phyloP scores from a whole-genome alignment of 2,329 filamentous ascomycete species.

The Penicillium paneum region DNA sequence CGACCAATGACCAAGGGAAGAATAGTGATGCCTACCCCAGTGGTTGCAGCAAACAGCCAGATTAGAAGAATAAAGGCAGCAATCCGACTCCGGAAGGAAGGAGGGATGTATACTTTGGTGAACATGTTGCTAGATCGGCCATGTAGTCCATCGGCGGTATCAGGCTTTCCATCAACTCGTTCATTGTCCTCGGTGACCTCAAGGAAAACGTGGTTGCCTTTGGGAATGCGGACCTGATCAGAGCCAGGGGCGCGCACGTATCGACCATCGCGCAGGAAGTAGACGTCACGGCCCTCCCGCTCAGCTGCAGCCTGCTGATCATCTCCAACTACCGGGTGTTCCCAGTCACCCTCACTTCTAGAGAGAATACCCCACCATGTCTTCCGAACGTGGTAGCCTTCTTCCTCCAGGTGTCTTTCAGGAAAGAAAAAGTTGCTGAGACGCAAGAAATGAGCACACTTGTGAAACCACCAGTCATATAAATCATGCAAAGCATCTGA shows the following conservation, averaged over 20 bases:
- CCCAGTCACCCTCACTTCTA: slow-evolving; percentile 38
- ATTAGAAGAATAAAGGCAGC: slow-evolving; percentile 83
- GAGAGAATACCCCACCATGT: slow-evolving; percentile 52
- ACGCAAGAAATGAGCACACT: slow-evolving; percentile 73
- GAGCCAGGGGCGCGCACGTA: slow-evolving; percentile 93
- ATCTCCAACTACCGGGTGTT: slow-evolving; percentile 35
- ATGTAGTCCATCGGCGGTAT: slow-evolving; percentile 57
- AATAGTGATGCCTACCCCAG: slow-evolving; percentile 80
- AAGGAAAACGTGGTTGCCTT: slow-evolving; percentile 76
- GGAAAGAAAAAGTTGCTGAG: slow-evolving; percentile 93
- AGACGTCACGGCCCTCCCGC: slow-evolving; percentile 43
- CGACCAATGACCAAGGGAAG: slow-evolving; percentile 83
- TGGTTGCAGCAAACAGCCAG: slow-evolving; percentile 88
- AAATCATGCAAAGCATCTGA: slow-evolving; percentile 78
- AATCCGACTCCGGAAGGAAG: slow-evolving; percentile 75
- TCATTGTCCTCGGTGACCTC: slow-evolving; percentile 67
- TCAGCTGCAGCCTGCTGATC: slow-evolving; percentile 31
- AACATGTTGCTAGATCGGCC: slow-evolving; percentile 61
- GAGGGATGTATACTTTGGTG: slow-evolving; percentile 75
- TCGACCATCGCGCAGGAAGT: slow-evolving; percentile 67
- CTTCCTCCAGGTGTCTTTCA: slow-evolving; percentile 75
- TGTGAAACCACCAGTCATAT: slow-evolving; percentile 95
- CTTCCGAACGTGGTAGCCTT: slow-evolving; percentile 63
- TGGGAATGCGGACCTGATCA: slow-evolving; percentile 91
- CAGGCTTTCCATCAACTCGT: slow-evolving; percentile 58